phyloP scores from a whole-genome alignment of 148 eudicot genomes.

The Rheum nobile region DNA sequence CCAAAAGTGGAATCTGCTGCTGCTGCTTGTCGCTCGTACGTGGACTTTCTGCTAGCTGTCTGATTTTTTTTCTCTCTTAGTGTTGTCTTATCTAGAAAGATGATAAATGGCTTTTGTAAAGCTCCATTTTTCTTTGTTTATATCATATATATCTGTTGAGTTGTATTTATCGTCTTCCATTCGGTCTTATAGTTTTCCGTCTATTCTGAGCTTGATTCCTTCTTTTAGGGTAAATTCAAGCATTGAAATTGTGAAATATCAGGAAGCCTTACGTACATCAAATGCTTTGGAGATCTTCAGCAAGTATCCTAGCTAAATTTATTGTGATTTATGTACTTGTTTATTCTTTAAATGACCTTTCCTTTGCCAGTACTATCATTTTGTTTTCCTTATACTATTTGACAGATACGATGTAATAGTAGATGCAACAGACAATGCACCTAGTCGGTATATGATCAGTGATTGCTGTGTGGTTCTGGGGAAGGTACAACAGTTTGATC shows the following conservation, averaged over 20 bases:
- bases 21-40: slow-evolving; percentile 86
- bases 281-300: slow-evolving; percentile 92
- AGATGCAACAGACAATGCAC: slow-evolving; percentile 96
- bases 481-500: slow-evolving; percentile 39
- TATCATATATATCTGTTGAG: not conserved
- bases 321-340: not conserved
- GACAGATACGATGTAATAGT: slow-evolving; percentile 72
- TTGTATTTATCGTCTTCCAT: not conserved
- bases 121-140: not conserved
- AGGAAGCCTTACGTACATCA: slow-evolving; percentile 80
- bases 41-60: slow-evolving; percentile 7
- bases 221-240: slow-evolving; percentile 68
- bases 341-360: not conserved
- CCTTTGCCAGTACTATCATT: not conserved
- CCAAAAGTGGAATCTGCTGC: slow-evolving; percentile 98
- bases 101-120: not conserved
- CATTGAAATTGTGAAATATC: slow-evolving; percentile 59
- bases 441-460: slow-evolving; percentile 93
- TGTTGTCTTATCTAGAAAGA: not conserved
- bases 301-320: slow-evolving; percentile 44
- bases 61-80: not conserved
- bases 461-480: slow-evolving; percentile 94
- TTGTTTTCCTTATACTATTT: slow-evolving; percentile 17
- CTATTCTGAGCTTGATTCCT: slow-evolving; percentile 6
- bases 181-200: not conserved